Evolutionary conservation across 192 early-diverging fungal species (phyloP), one percentile per base, ranked within the genome.

Genomic region (Thamnidium elegans): DNA sequence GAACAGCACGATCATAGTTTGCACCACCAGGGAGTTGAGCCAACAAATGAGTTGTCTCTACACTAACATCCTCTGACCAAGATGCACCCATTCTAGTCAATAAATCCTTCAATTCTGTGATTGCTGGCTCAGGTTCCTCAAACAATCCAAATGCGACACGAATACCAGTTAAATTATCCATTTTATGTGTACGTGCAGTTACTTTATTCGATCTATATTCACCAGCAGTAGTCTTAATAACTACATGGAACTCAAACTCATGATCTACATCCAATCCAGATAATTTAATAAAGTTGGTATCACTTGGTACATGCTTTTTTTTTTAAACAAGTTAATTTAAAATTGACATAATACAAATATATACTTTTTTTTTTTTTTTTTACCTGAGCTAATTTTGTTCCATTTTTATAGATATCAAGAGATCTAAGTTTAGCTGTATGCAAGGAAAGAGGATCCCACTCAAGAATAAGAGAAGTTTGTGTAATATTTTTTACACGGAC

Each of bases 111-210:
- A 98, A 81, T 45, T 85, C 81, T 44, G 86, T 86, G 23, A 89
- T 73, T 20, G 91, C 92, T 10, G 80, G 80, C 42, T 89, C 87
- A 19, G 82, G 78, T 62, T 91, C 90, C 19, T 74, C 65, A 71
- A 96, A 94, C 4, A 81, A 83, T 36, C 97, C 97, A 82, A 99
- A 99, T 70, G 91, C 92, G 21, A 97, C 91, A 66, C 90, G 85
- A 63, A 97, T 94, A 15, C 97, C 97, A n/a, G 93, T 97, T 34
- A 99, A 82, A 71, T 99, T 98, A 48, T 98, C 95, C 75, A 99
- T 79, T 32, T 89, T 81, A 72, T 99, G 97, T 6, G 97, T 99
- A 62, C 80, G 85, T 43, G 88, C 80, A 3, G 67, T 76, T 17
- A 96, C 78, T 15, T 82, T 76, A 62, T 98, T 94, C 44, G 91